A percentile compares a stretch with the other conserved stretches of the same genome.
These are phyloP conservation scores for Talinum fruticosum DNA, from an alignment of 148 eudicot species.

Conservation along the genomic window DNA sequence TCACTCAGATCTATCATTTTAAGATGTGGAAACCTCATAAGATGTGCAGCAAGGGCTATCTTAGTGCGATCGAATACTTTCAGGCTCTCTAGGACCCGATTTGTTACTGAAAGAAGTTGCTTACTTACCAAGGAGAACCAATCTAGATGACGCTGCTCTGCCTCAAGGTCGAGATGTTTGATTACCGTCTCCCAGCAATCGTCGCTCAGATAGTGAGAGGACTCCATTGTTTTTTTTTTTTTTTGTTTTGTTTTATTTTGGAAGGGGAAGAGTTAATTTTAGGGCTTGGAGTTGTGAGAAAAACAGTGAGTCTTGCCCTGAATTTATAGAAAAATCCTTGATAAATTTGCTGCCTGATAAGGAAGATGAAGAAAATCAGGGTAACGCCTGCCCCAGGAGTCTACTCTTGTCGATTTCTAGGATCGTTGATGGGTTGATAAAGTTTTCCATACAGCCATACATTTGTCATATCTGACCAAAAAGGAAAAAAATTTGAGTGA, in stretches of 20 bases:
- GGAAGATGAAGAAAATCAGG: constrained; percentile 6
- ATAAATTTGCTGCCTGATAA: background rate
- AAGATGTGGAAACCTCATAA: constrained; percentile 5
- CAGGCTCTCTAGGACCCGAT: constrained; percentile 1
- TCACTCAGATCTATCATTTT: constrained; percentile 18
- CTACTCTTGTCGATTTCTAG: background rate
- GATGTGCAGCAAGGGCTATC: background rate
- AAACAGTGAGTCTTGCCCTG: background rate
- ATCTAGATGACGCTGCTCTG: constrained; percentile 6
- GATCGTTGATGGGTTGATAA: background rate
- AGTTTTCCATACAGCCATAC: background rate
- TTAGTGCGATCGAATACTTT: constrained; percentile 14
- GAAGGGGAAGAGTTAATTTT: constrained; percentile 1
- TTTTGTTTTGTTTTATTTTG: too few species aligned
- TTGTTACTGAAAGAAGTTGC: constrained; percentile 16
- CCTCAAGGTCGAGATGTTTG: constrained; percentile 4
- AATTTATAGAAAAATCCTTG: constrained; percentile 8
- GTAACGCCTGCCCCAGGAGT: constrained; percentile 8
- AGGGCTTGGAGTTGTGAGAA: background rate
- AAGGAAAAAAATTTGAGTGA: constrained; percentile 8
- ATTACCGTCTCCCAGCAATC: constrained; percentile 12
- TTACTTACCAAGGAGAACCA: constrained; percentile 12
- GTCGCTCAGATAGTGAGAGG: constrained; percentile 1
- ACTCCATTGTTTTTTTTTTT: constrained; percentile 18
- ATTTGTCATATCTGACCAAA: constrained; percentile 5